Conservation (phyloP, 495 filamentous ascomycete species). For the Hypoxylon perforatum region DNA sequence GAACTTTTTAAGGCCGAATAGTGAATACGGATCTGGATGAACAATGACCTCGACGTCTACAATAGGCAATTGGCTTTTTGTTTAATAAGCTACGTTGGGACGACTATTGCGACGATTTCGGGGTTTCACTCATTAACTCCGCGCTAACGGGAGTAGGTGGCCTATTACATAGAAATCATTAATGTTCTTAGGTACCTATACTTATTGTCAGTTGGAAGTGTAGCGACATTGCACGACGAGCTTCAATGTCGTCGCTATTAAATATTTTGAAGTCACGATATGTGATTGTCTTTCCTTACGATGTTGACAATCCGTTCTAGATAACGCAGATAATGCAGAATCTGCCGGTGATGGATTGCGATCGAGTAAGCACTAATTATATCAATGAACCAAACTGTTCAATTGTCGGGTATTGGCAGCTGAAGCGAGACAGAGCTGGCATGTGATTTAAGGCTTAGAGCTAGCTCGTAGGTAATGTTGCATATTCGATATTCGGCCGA, state of each 20-base stretch:
- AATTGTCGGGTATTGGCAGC: no score
- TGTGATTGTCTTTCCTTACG: no score
- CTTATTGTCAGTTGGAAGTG: no score
- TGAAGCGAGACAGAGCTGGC: neutral
- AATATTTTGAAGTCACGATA: no score
- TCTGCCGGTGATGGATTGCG: neutral
- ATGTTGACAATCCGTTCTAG: no score
- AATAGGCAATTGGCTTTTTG: neutral
- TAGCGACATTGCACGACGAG: no score
- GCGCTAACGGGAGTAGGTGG: neutral
- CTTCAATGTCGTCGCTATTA: no score
- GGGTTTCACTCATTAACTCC: neutral
- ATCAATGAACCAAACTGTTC: neutral
- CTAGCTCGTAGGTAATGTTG: neutral
- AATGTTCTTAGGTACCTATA: no score
- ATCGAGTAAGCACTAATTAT: neutral
- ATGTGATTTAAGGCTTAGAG: neutral
- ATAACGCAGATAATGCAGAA: neutral
- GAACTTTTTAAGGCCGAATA: neutral
- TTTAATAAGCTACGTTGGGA: neutral
- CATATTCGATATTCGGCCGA: slow-evolving; percentile 21
- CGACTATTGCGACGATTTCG: neutral
- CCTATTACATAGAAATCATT: neutral
- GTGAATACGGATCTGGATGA: neutral
- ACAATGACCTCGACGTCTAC: neutral